Conservation (phyloP, 2,329 filamentous ascomycete species). For the Fusarium agapanthi region DNA sequence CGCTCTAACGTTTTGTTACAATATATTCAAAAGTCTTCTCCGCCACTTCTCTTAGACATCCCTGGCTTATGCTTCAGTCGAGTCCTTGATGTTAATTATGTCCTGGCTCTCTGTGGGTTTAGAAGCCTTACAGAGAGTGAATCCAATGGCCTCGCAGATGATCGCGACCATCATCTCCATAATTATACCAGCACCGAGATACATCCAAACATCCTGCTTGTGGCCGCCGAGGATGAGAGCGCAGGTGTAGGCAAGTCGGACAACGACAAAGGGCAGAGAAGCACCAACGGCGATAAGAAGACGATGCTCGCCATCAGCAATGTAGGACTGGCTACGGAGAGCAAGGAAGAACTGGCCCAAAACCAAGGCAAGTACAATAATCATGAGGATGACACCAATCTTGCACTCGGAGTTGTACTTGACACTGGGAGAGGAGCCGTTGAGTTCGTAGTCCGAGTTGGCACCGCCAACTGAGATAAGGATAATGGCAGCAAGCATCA, state of each 20-base stretch:
- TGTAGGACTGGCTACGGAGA: constrained; percentile 49
- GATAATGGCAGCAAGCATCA: constrained; percentile 53
- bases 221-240: constrained; percentile 42
- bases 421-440: constrained; percentile 36
- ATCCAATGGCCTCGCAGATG: constrained; percentile 44
- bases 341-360: constrained; percentile 52
- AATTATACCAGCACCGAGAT: constrained; percentile 45
- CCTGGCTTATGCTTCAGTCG: not conserved
- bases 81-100: not conserved
- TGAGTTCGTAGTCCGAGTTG: constrained; percentile 34
- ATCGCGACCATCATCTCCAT: constrained; percentile 48
- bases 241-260: constrained; percentile 46
- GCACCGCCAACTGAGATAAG: constrained; percentile 47
- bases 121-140: constrained; percentile 40
- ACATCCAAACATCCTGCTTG: constrained; percentile 43
- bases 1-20: not conserved
- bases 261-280: constrained; percentile 47
- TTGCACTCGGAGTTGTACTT: constrained; percentile 42
- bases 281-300: constrained; percentile 56
- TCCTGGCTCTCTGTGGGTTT: constrained; percentile 13
- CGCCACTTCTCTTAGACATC: not conserved
- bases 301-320: constrained; percentile 62
- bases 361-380: constrained; percentile 52
- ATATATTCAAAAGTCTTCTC: not conserved
- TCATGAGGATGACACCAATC: constrained; percentile 43